A percentile compares a stretch with the other conserved stretches of the same genome.
Conservation (phyloP, 2,329 filamentous ascomycete species). For the Penicillium sp. region DNA sequence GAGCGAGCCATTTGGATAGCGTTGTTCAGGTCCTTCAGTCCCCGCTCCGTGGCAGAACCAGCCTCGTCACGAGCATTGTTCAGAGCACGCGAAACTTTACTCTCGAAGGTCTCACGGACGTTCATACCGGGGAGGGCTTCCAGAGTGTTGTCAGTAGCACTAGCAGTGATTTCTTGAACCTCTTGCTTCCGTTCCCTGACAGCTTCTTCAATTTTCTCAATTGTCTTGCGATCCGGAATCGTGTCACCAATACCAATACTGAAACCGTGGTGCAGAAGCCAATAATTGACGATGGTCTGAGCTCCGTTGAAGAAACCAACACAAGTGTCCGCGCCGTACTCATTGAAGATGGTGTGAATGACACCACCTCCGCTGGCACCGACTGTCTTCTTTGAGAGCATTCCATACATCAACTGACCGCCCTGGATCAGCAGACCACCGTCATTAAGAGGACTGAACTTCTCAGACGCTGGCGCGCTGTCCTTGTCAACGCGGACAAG, state of each 20-base stretch:
- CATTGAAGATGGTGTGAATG: constrained; percentile 93
- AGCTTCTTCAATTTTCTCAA: constrained; percentile 73
- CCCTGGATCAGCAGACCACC: constrained; percentile 76
- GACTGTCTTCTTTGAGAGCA: constrained; percentile 88
- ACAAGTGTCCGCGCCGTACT: constrained; percentile 75
- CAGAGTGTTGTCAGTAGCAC: constrained; percentile 78
- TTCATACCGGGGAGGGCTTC: constrained; percentile 98
- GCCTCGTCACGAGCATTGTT: constrained; percentile 96
- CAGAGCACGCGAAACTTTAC: constrained; percentile 86
- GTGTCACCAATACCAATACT: constrained; percentile 98
- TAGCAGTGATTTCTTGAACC: constrained; percentile 66
- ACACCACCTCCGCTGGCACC: constrained; percentile 87
- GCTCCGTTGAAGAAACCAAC: constrained; percentile 95
- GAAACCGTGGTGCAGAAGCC: constrained; percentile 92
- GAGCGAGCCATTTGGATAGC: constrained; percentile 94
- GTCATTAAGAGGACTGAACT: constrained; percentile 62
- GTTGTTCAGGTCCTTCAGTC: constrained; percentile 92
- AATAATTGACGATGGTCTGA: constrained; percentile 93
- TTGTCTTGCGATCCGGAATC: constrained; percentile 80
- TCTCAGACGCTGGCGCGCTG: constrained; percentile 46
- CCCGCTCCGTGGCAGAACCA: constrained; percentile 84
- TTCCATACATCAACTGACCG: constrained; percentile 83
- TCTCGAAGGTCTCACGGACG: constrained; percentile 95
- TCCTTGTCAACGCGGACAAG: constrained; percentile 61
- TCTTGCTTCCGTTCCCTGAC: constrained; percentile 76